A percentile compares a stretch with the other conserved stretches of the same genome.
phyloP scores from a whole-genome alignment of 2,329 filamentous ascomycete genomes.

The Onygena corvina region DNA sequence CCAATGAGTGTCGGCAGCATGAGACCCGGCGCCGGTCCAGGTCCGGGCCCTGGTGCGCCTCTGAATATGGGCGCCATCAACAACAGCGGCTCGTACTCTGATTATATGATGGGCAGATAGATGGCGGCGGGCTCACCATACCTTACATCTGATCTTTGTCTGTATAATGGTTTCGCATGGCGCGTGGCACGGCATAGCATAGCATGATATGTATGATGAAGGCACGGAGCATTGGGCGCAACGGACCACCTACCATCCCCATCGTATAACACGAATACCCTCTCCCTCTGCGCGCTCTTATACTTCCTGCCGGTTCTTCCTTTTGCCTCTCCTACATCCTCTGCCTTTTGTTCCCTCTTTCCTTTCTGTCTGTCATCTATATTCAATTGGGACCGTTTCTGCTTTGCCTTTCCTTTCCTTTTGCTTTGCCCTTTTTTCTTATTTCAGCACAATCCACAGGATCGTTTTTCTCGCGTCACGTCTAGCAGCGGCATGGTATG shows the following conservation, averaged over 20 bases:
- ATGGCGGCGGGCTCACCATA: slow-evolving; percentile 3
- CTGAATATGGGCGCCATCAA: slow-evolving; percentile 12
- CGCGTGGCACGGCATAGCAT: slow-evolving; percentile 2
- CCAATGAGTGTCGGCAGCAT: slow-evolving; percentile 14
- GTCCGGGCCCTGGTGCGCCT: background rate
- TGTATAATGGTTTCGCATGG: slow-evolving; percentile 4
- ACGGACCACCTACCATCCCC: slow-evolving; percentile 1
- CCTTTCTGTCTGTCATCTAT: background rate
- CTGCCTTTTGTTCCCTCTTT: background rate
- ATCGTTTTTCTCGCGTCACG: slow-evolving; percentile 1
- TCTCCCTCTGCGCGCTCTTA: background rate
- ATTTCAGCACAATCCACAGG: background rate
- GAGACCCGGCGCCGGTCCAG: slow-evolving; percentile 7
- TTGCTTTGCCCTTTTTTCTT: background rate
- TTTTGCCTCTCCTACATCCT: background rate
- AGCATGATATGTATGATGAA: slow-evolving; percentile 6
- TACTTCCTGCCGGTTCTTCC: background rate
- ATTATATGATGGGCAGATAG: slow-evolving; percentile 40
- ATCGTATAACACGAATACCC: background rate
- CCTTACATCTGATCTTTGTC: background rate
- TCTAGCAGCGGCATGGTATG: slow-evolving; percentile 8
- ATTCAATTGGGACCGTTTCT: slow-evolving; percentile 1
- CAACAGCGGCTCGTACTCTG: slow-evolving; percentile 26
- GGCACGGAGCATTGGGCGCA: slow-evolving; percentile 5
- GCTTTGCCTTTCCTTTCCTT: no score